Base-by-base conservation (phyloP, 805 yeast genomes). In the Kazachstania africana region DNA sequence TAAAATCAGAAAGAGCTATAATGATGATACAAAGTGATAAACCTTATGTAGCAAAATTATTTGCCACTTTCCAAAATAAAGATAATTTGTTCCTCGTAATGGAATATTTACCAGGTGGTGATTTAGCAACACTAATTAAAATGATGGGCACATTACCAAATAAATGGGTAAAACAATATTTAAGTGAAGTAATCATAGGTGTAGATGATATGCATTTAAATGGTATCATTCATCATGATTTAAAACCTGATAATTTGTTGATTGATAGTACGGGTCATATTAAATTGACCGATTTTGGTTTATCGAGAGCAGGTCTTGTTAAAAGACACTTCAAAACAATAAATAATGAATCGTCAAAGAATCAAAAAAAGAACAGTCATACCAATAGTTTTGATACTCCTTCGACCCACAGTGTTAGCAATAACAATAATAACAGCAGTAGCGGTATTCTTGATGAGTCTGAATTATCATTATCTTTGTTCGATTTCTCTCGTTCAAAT, bases 101-200 rank as follows among this genome's bases (percentile, higher is more conserved):
- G 97, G 98, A 91, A 53, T 91, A 84, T 48, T 61, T 91, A 24
- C 83, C 80, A 43, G 98, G 98, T 26, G 99, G 99, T 21, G 99
- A 91, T 53, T 72, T 88, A 47, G 91, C 96, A 0, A 77, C 95
- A 0, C 60, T 93, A 32, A 60, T 91, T 17, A 81, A 82, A 47
- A 71, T 75, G 57, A 66, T 88, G 53, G 95, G 94, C 0, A 75
- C 76, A 2, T 56, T 91, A 16, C 88, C 95, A 0, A 82, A 79
- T 42, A 74, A 73, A 26, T 91, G 97, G 97, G 73, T 84, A 0
- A 75, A 68, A 39, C 68, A 81, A 40, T 91, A 91, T 44, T 69
- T 84, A 33, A 87, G 95, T 0, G 98, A 91, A 50, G 83, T 87
- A 2, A 75, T 87, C 14, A 77, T 82, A 16, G 96, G 95, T 2